These are phyloP conservation scores for Crithidia fasciculata DNA, from an alignment of 208 protist species.

Conservation along the genomic window DNA sequence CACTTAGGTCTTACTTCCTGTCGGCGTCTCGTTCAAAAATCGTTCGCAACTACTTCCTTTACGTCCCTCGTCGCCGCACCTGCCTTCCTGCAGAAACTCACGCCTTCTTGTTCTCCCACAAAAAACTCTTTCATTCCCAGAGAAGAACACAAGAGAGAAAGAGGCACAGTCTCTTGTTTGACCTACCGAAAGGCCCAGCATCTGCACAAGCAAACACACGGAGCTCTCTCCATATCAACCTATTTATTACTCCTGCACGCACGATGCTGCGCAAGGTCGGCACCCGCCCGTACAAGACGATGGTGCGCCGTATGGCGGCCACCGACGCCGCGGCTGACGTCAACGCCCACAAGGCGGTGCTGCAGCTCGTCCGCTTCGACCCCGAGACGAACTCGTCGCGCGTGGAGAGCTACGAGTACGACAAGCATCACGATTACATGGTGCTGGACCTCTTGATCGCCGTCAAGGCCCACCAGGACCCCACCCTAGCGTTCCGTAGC, in stretches of 20 bases:
- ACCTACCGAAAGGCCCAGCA: too few relatives aligned
- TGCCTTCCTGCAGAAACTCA: too few relatives aligned
- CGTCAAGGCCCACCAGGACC: conserved; percentile 93
- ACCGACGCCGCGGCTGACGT: conserved; percentile 47
- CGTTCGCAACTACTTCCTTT: background rate
- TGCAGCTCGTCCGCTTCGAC: conserved; percentile 90
- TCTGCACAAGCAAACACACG: background rate
- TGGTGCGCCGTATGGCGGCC: conserved; percentile 69
- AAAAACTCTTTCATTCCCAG: background rate
- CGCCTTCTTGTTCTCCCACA: too few relatives aligned
- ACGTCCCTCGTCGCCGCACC: too few relatives aligned
- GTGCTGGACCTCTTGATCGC: conserved; percentile 90
- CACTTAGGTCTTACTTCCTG: background rate
- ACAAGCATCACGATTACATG: conserved; percentile 93
- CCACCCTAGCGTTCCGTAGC: conserved; percentile 88
- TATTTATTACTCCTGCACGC: background rate
- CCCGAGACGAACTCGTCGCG: conserved; percentile 83
- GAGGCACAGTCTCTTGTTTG: too few relatives aligned
- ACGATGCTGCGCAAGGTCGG: conserved; percentile 79
- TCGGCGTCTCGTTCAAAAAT: background rate
- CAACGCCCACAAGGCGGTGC: conserved; percentile 62
- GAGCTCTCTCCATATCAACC: background rate
- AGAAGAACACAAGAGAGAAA: too few relatives aligned
- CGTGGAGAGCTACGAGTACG: conserved; percentile 92
- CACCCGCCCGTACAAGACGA: conserved; percentile 78